Evolutionary conservation across 2,329 filamentous ascomycete genomes (phyloP).

Genomic region (Pseudovirgaria hyperparasitica): DNA sequence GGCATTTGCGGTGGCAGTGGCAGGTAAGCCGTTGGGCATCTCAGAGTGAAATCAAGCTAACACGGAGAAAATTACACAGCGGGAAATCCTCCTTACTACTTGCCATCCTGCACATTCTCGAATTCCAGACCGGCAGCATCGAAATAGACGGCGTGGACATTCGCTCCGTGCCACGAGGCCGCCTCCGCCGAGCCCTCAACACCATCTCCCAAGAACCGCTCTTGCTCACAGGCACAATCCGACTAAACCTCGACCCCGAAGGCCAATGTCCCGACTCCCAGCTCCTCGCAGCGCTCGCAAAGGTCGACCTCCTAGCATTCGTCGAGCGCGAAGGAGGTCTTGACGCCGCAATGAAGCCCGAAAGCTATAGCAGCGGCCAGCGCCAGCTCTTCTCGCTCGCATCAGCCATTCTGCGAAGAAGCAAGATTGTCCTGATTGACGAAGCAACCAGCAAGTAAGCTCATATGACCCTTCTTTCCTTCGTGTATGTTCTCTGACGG

Average conservation of each 20-base stretch:
- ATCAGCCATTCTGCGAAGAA: slow-evolving; percentile 35
- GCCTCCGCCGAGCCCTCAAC: slow-evolving; percentile 27
- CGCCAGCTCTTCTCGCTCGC: slow-evolving; percentile 49
- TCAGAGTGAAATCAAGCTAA: no score
- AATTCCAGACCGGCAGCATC: slow-evolving; percentile 26
- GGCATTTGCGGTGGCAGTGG: no score
- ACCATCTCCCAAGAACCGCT: slow-evolving; percentile 36
- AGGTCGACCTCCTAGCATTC: slow-evolving; percentile 26
- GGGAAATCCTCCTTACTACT: slow-evolving; percentile 35
- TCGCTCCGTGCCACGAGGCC: slow-evolving; percentile 22
- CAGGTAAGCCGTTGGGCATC: no score
- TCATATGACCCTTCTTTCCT: slow-evolving; percentile 3
- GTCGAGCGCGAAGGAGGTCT: slow-evolving; percentile 14
- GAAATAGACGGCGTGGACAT: slow-evolving; percentile 35
- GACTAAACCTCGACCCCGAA: slow-evolving; percentile 32
- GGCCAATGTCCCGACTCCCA: slow-evolving; percentile 16
- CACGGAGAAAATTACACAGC: no score
- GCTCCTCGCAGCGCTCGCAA: slow-evolving; percentile 24
- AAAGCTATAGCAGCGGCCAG: slow-evolving; percentile 33
- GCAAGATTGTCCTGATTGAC: slow-evolving; percentile 8
- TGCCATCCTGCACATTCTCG: slow-evolving; percentile 30
- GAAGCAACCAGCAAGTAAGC: slow-evolving; percentile 8
- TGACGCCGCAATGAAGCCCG: slow-evolving; percentile 4
- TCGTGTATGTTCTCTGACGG: slow-evolving; percentile 8
- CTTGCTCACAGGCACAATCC: slow-evolving; percentile 30